Conservation (phyloP, 2,329 filamentous ascomycete species). For the Stagonosporopsis chrysanthemi region DNA sequence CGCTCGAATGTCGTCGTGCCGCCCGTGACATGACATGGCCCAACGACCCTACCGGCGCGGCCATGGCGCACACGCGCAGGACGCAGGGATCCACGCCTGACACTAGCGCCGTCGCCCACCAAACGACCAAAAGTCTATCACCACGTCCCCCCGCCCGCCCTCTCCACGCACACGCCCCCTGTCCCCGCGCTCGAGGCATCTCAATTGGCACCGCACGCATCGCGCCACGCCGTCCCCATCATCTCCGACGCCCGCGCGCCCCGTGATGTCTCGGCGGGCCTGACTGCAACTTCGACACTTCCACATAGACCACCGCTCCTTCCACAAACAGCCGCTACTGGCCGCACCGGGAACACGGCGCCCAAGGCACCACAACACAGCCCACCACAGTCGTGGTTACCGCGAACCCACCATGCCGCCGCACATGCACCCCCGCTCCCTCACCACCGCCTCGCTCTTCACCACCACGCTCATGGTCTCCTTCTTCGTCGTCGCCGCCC, state of each 20-base stretch:
- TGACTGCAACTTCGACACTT: no score
- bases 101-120: slow-evolving; percentile 13
- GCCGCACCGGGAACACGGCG: background rate
- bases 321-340: background rate
- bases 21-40: no score
- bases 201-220: slow-evolving; percentile 42
- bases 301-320: no score
- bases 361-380: background rate
- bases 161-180: background rate
- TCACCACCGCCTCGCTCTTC: slow-evolving; percentile 93
- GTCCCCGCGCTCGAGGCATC: slow-evolving; percentile 32
- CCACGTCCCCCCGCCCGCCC: slow-evolving; percentile 25
- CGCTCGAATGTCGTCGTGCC: background rate
- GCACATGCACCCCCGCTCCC: slow-evolving; percentile 89
- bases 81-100: slow-evolving; percentile 24
- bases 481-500: slow-evolving; percentile 90
- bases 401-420: slow-evolving; percentile 77
- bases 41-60: background rate
- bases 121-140: slow-evolving; percentile 38
- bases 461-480: slow-evolving; percentile 88
- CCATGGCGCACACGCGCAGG: background rate
- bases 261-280: slow-evolving; percentile 41
- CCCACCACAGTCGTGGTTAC: no score
- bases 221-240: background rate
- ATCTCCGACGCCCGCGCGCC: slow-evolving; percentile 28